Evolutionary conservation across 2,329 filamentous ascomycete genomes (phyloP), one percentile per base, ranked within the genome.

Genomic region (Aspergillus pseudonomiae): DNA sequence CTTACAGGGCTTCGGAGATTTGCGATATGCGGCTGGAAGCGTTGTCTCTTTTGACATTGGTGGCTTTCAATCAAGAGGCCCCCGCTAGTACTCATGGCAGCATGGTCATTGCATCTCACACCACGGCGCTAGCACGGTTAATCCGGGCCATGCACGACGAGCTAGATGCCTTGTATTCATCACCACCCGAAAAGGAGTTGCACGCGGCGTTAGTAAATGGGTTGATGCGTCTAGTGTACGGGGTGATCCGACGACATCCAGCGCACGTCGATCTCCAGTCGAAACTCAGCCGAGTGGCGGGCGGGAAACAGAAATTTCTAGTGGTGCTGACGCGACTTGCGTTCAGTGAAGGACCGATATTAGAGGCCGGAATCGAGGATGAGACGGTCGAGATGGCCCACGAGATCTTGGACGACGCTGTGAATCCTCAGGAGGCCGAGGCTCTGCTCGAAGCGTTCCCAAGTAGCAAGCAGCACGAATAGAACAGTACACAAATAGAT

Each of bases 371-470:
- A 0, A 90, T 96, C 59, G 90, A 91, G 41, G 86, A 90, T 32
- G 91, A 92, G 67, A 92, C 93, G 1, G 87, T 90, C 1, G 91
- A 94, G 67, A 88, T 90, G 77, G 94, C 95, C 4, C 89, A 94
- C 70, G 88, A 91, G 72, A 82, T 99, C 66, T 78, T 98, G 45
- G 93, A 97, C 74, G 83, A 92, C 65, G 87, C 88, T 2, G 87
- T 97, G 26, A 95, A 91, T 59, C 90, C 93, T 0, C 91, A 96
- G 68, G 89, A 91, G 74, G 89, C 88, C 0, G 88, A 91, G 73
- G 86, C 85, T 12, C 78, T 90, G 48, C 73, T 81, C 24, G 79
- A 80, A 50, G 81, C 77, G 4, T 83, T 83, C 67, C 76, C 80
- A 7, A 77, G 75, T 63, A 74, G 74, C 5, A 74, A 74, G 48